Evolutionary conservation across 192 early-diverging fungal species (phyloP).

Genomic region (Kickxella alabastrina): DNA sequence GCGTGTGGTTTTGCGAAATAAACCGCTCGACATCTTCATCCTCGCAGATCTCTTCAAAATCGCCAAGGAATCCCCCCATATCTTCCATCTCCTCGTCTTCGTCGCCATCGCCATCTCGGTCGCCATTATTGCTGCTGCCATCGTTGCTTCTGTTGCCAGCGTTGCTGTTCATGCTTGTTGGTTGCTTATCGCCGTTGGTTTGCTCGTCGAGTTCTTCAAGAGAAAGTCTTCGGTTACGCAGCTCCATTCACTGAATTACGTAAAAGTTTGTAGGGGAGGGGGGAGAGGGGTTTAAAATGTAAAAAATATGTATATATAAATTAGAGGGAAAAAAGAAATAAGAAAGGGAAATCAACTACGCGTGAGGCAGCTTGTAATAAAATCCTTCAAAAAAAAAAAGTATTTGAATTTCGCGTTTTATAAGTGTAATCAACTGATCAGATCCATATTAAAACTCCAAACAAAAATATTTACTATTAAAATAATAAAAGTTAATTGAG

Average conservation of each 20-base stretch:
- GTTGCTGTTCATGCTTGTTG: not conserved
- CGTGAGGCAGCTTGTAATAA: too few species aligned
- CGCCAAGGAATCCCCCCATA: slow-evolving; percentile 26
- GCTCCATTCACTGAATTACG: slow-evolving; percentile 10
- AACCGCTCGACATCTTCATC: slow-evolving; percentile 46
- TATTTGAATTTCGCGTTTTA: too few species aligned
- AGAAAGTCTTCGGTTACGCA: slow-evolving; percentile 19
- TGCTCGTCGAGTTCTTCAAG: slow-evolving; percentile 4
- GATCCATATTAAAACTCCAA: too few species aligned
- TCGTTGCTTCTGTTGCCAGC: not conserved
- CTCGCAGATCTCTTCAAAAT: slow-evolving; percentile 48
- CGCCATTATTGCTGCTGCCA: not conserved
- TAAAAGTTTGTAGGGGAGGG: too few species aligned
- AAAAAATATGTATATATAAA: not conserved
- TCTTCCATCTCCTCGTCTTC: slow-evolving; percentile 9
- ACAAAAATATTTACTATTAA: too few species aligned
- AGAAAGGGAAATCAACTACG: too few species aligned
- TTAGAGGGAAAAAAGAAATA: not conserved
- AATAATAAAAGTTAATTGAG: too few species aligned
- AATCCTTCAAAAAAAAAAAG: too few species aligned
- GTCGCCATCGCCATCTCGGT: slow-evolving; percentile 1
- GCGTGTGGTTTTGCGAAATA: slow-evolving; percentile 44
- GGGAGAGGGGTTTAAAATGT: not conserved
- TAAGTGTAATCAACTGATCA: too few species aligned
- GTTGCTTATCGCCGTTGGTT: not conserved